Evolutionary conservation across 2,329 filamentous ascomycete species (phyloP), one percentile per base, ranked within the genome.

Genomic region (Microsporum audouinii): DNA sequence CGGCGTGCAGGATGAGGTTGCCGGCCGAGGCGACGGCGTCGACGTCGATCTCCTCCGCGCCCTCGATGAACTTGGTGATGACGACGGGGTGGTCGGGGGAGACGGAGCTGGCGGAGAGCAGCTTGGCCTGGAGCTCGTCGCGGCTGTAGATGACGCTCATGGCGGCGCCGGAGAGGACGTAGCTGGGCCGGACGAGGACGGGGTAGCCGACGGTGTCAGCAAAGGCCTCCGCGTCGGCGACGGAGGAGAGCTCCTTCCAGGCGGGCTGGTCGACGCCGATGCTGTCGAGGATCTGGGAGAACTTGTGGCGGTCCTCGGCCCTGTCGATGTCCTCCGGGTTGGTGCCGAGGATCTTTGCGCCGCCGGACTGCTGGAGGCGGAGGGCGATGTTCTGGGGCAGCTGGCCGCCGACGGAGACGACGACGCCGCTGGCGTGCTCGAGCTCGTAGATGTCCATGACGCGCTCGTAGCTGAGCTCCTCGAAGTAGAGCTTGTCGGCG

Each of bases 361-460:
- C 87, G 60, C 94, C 94, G 58, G 85, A 86, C 73, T 97, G 90
- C 77, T 97, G 92, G 2, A 99, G 84, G 67, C 89, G 88, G 56
- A 97, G 86, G 2, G 94, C 94, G 71, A 97, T 96, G 79, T 97
- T 97, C 77, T 99, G 94, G 2, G 94, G 91, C 63, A 97, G 83
- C 77, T 99, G 94, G 49, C 94, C 94, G 71, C 94, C 94, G 8
- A 97, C 91, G 62, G 91, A 96, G 5, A 97, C 92, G 2, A 97
- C 91, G 31, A 97, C 90, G 68, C 91, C 92, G 60, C 81, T 84
- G 5, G 91, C 86, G 62, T 80, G 79, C 76, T 97, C 94, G 14
- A 97, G 83, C 75, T 97, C 94, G 73, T 96, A 96, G 66, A 97
- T 97, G 74, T 99, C 94, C 90, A 97, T 95, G 7, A 97, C 92